Evolutionary conservation across 2,329 filamentous ascomycete genomes (phyloP), one percentile per base, ranked within the genome.

Genomic region (Paraphaeosphaeria minitans): DNA sequence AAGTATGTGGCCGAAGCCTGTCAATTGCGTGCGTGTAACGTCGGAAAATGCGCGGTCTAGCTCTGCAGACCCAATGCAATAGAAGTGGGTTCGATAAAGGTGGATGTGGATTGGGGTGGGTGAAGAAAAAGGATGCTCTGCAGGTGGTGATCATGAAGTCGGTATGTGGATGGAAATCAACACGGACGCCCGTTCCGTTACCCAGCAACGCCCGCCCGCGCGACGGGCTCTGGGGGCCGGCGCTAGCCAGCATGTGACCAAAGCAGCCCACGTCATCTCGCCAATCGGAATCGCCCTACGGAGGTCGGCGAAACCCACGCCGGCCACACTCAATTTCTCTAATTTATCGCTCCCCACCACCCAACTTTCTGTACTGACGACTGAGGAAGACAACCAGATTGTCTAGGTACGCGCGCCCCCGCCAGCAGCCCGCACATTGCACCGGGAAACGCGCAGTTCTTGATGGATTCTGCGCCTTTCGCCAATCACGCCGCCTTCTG

Each of bases 331-430:
- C 48, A 61, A 65, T 66, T 63, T 64, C 56, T 58, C n/a, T 48
- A 53, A 63, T 47, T 55, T 14, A 53, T 47, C 59, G 57, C 58
- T 54, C 57, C 61, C 61, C 65, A 53, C 66, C 57, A 63, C 61
- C 62, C 57, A 37, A 37, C 53, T 42, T 68, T 77, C 73, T 77
- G 75, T 71, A 75, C 72, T 39, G 74, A 81, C 82, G 82, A 83
- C 84, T 85, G 80, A 85, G 83, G 83, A 85, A 83, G 83, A 85
- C 83, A 85, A 78, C 70, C 56, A 48, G 55, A 61, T 81, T 85
- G 83, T 85, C 82, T 80, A 85, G 83, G 83, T 85, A 71, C 75
- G 82, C 59, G 41, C 12, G 16, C 35, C 41, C 21, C 24, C 58
- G 22, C 16, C n/a, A 3, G 31, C 46, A 13, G 57, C 58, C 59